Percentiles rank a stretch among this genome's conserved stretches.
Conservation (phyloP, 768 basidiomycete species). For the Asterophora parasitica region DNA sequence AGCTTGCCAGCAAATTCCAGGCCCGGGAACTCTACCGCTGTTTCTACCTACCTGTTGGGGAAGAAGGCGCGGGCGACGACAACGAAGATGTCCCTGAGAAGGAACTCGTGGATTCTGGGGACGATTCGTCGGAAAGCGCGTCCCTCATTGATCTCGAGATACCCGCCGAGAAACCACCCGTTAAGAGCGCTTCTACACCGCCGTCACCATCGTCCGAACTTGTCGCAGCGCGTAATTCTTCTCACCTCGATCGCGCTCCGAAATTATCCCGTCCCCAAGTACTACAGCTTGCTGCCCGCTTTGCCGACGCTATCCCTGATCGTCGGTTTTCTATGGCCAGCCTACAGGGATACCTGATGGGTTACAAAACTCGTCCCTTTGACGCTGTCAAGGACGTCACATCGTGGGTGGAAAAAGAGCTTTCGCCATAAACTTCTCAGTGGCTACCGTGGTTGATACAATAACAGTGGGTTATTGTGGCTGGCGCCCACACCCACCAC, state of each 20-base stretch:
- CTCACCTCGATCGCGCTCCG: slow-evolving; percentile 34
- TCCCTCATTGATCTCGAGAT: slow-evolving; percentile 5
- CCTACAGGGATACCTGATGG: slow-evolving; percentile 62
- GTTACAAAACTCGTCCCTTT: slow-evolving; percentile 54
- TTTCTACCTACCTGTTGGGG: slow-evolving; percentile 54
- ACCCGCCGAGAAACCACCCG: not conserved
- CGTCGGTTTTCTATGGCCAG: slow-evolving; percentile 45
- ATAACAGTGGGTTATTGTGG: too few relatives aligned
- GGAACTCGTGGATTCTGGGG: slow-evolving; percentile 18
- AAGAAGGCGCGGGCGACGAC: slow-evolving; percentile 21
- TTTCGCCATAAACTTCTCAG: not conserved
- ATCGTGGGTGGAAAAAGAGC: slow-evolving; percentile 49
- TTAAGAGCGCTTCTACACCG: not conserved
- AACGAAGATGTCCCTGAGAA: slow-evolving; percentile 14
- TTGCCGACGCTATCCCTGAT: slow-evolving; percentile 49
- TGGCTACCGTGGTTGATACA: not conserved
- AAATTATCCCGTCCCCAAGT: slow-evolving; percentile 36
- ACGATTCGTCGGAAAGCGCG: slow-evolving; percentile 12
- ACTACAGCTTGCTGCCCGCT: slow-evolving; percentile 46
- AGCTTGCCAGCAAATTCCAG: slow-evolving; percentile 66
- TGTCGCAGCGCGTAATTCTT: slow-evolving; percentile 14
- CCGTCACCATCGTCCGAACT: slow-evolving; percentile 10
- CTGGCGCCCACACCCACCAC: not conserved
- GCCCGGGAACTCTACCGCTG: slow-evolving; percentile 58
- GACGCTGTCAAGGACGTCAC: slow-evolving; percentile 44